Base-by-base conservation (phyloP, 2,329 filamentous ascomycete species). In the Claviceps maximensis region DNA sequence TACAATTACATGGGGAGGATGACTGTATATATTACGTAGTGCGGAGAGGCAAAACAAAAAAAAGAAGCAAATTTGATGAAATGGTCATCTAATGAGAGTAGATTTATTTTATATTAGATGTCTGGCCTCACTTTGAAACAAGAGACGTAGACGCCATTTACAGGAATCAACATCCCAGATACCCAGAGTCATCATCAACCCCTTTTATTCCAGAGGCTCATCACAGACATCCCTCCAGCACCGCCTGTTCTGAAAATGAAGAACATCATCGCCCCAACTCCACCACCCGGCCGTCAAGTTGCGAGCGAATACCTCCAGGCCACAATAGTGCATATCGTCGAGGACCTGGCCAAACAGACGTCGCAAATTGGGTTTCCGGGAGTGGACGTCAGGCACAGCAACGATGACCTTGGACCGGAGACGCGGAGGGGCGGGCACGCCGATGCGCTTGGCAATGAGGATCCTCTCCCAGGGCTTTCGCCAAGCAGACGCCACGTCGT, bases 381-480 rank as follows among this genome's bases (percentile, higher is more conserved):
- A 90, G 66, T 93, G 87, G 4, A 87, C 59, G 63, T 91, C 87
- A 1, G 86, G 84, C 23, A 87, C 85, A 1, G 78, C 81, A 9
- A 87, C 65, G 33, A 91, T 71, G 2, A 87, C 78, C 62, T 76
- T 83, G 2, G 67, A 56, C 41, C 55, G 65, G 21, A 63, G 60
- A 36, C 47, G 58, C 19, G 56, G 58, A 1, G 58, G 61, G 4
- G 56, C 63, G 17, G 55, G 58, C 23, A 47, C 58, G 1, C 70
- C 69, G 7, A 58, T 65, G 47, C 65, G 71, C 61, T 74, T 63
- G 63, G 74, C 86, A 48, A 91, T 69, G 15, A 91, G 67, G 25
- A 90, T 66, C 49, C 83, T 74, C 67, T 93, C 87, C 75, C 87
- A 91, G 0, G 87, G 86, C 67, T 84, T 89, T 57, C 86, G 76